phyloP scores from a whole-genome alignment of 2,329 filamentous ascomycete genomes.

The Pestalotiopsis sp. region DNA sequence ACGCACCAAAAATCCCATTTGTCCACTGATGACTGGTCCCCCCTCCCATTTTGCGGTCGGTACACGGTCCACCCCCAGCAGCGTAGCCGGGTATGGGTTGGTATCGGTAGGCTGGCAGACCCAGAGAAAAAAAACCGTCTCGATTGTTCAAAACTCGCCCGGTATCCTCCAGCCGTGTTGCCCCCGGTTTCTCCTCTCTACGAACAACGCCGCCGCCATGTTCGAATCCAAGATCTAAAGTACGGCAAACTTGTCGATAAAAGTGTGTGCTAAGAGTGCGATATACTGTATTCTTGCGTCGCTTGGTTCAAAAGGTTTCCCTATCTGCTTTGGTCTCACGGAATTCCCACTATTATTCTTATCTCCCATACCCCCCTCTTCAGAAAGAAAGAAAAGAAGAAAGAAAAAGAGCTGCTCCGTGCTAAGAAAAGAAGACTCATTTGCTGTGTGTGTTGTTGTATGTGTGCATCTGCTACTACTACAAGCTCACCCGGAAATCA shows the following conservation, averaged over 20 bases:
- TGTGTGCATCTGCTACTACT: background rate
- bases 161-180: conserved; percentile 30
- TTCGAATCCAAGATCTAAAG: conserved; percentile 55
- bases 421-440: background rate
- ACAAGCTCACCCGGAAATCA: conserved; percentile 12
- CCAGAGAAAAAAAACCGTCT: background rate
- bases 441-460: background rate
- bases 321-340: conserved; percentile 23
- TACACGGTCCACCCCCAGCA: background rate
- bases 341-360: background rate
- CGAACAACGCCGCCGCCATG: conserved; percentile 57
- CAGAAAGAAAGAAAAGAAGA: background rate
- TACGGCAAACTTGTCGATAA: conserved; percentile 48
- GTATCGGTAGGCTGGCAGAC: background rate
- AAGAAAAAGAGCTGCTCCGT: background rate
- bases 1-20: background rate
- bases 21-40: background rate
- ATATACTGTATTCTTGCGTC: conserved; percentile 24
- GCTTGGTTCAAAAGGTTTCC: background rate
- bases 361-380: background rate
- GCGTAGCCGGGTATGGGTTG: background rate
- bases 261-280: conserved; percentile 48
- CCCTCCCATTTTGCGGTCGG: background rate
- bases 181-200: conserved; percentile 37
- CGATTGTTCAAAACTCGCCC: conserved; percentile 35